Evolutionary conservation across 2,329 filamentous ascomycete species (phyloP), one percentile per base, ranked within the genome.

Genomic region (Penicillium aurantiogriseum): DNA sequence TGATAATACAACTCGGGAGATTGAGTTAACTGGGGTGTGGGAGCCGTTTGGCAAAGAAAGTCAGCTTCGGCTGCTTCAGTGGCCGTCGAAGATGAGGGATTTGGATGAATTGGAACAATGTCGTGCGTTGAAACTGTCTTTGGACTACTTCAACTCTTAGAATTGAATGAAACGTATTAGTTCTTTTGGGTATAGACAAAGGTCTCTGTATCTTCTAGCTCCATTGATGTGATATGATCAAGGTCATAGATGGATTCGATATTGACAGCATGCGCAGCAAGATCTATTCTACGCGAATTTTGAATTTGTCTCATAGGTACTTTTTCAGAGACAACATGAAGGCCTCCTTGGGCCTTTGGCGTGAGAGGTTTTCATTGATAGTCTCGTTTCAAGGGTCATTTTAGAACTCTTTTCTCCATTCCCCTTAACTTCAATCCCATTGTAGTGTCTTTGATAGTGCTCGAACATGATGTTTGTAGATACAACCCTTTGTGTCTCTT

Each of bases 101-200:
- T 51, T 66, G 49, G 59, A 52, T 46, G 63, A 65, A 9, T 23
- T 21, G 11, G 48, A 54, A 15, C 63, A 64, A 46, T 66, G 63
- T 25, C 55, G 48, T 19, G 56, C 46, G 9, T 47, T 66, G 49
- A 17, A 57, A 2, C 13, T 66, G 40, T 17, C 62, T 31, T 51
- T 66, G 40, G 33, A 29, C 15, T 59, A 60, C 33, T 61, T 40
- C 15, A 17, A 29, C 8, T 33, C 23, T 17, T 19, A 36, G 25
- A 1, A 27, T 38, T 23, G 21, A 19, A 46, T 5, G 17, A 36
- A 35, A 11, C 15, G 4, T 0, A 4, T 25, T 21, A 17, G 13
- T 21, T 11, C 3, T 23, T 33, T n/a, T 33, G 4, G 15, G 4
- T 31, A 46, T 2, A 46, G 27, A 33, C n/a, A 21, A 21, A 21